phyloP scores from a whole-genome alignment of 1,139 yeast species.

The Geotrichum carabidarum region DNA sequence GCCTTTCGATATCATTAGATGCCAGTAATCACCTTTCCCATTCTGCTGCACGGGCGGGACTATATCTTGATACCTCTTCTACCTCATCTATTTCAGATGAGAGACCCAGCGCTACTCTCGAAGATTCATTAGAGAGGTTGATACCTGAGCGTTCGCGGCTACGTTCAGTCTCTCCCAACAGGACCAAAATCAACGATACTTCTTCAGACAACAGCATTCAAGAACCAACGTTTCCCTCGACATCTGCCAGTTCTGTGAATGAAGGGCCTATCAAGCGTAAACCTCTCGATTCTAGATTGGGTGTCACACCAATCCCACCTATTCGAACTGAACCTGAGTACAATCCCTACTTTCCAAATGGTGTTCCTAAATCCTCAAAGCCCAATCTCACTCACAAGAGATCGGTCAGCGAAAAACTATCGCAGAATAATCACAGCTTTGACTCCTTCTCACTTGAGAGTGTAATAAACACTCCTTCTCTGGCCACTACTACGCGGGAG shows the following conservation, averaged over 20 bases:
- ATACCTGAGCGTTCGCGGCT: constrained; percentile 18
- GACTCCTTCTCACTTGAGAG: constrained; percentile 10
- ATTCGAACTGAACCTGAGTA: not conserved
- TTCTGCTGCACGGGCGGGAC: constrained; percentile 21
- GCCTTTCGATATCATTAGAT: constrained; percentile 6
- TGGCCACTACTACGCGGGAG: constrained; percentile 22
- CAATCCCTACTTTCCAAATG: constrained; percentile 16
- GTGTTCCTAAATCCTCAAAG: not conserved
- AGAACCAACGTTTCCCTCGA: too few relatives aligned
- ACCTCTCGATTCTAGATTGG: not conserved
- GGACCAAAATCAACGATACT: not conserved
- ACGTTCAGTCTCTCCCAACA: constrained; percentile 16
- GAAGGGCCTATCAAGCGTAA: not conserved
- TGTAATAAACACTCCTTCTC: constrained; percentile 1
- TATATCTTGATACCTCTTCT: constrained; percentile 13
- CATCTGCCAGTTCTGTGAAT: not conserved
- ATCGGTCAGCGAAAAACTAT: not conserved
- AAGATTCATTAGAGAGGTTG: not conserved
- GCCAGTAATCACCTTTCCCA: constrained; percentile 3
- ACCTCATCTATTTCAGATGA: constrained; percentile 10
- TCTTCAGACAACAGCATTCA: too few relatives aligned
- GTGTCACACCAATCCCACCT: not conserved
- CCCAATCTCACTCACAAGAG: too few relatives aligned
- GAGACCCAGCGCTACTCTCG: constrained; percentile 1
- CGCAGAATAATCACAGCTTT: not conserved